A percentile compares a stretch with the other conserved stretches of the same genome.
Evolutionary conservation across 371 early-diverging fungal genomes (phyloP).

Genomic region (Mucor velutinosus): DNA sequence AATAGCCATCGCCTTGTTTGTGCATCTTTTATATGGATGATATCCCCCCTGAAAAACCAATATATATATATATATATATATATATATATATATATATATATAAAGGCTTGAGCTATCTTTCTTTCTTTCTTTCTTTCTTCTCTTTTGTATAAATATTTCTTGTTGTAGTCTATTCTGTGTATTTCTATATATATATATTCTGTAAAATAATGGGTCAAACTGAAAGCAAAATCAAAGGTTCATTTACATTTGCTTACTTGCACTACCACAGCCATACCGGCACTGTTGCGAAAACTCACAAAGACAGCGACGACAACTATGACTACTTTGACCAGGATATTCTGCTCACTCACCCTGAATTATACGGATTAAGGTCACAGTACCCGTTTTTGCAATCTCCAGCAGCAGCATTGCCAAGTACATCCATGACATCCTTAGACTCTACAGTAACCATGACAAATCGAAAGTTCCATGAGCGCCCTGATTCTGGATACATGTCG

Average conservation of each 20-base stretch:
- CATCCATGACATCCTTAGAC: constrained; percentile 2
- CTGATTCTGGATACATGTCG: constrained; percentile 18
- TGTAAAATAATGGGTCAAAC: constrained; percentile 18
- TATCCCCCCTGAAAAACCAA: not conserved
- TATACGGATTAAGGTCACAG: constrained; percentile 12
- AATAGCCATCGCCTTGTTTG: not conserved
- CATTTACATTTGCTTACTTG: constrained; percentile 17
- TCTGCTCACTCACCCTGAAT: constrained; percentile 8
- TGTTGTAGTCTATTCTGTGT: constrained; percentile 5
- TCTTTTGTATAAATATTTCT: constrained; percentile 1
- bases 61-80: not conserved
- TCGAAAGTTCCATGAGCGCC: not conserved
- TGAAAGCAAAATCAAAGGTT: constrained; percentile 18
- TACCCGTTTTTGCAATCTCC: not conserved
- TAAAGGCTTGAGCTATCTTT: not conserved
- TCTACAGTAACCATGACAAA: not conserved
- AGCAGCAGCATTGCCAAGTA: not conserved
- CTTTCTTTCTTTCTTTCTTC: constrained; percentile 8
- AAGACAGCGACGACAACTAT: not conserved
- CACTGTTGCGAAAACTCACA: not conserved
- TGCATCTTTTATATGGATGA: not conserved
- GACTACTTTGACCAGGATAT: not conserved
- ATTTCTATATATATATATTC: constrained; percentile 4
- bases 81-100: not conserved
- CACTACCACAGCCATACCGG: not conserved